These are phyloP conservation scores for Fusarium udum DNA, from an alignment of 2,329 filamentous ascomycete genomes.

Conservation along the genomic window DNA sequence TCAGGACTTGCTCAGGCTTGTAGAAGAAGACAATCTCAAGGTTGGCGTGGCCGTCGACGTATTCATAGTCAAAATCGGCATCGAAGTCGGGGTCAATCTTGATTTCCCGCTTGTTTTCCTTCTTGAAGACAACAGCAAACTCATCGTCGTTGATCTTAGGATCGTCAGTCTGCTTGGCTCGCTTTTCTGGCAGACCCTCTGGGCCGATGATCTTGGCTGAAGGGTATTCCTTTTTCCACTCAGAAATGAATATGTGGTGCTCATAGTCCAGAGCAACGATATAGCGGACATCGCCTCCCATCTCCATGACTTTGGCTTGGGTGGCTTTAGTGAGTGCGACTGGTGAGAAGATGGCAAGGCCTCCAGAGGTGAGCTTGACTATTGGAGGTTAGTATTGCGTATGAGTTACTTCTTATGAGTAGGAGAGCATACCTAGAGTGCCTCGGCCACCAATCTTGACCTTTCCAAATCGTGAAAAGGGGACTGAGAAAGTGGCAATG, in stretches of 20 bases:
- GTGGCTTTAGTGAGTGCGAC: constrained; percentile 83
- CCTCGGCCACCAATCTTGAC: constrained; percentile 87
- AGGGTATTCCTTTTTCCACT: constrained; percentile 85
- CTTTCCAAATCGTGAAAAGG: constrained; percentile 82
- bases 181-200: constrained; percentile 85
- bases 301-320: constrained; percentile 67
- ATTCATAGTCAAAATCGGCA: constrained; percentile 85
- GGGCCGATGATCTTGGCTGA: constrained; percentile 82
- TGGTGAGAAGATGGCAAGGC: constrained; percentile 90
- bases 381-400: not conserved
- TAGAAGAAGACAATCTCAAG: constrained; percentile 90
- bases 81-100: constrained; percentile 82
- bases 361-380: constrained; percentile 82
- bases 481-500: constrained; percentile 81
- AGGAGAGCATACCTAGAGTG: constrained; percentile 74
- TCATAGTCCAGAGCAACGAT: constrained; percentile 89
- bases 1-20: constrained; percentile 79
- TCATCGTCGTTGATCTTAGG: constrained; percentile 58
- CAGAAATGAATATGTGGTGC: constrained; percentile 91
- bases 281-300: constrained; percentile 80
- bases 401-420: not conserved
- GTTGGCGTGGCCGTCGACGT: constrained; percentile 80
- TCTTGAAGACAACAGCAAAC: constrained; percentile 75
- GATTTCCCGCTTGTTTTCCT: constrained; percentile 60
- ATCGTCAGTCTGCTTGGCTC: constrained; percentile 64